phyloP scores from a whole-genome alignment of 441 rosid genomes.

The Gossypium schwendimanii region DNA sequence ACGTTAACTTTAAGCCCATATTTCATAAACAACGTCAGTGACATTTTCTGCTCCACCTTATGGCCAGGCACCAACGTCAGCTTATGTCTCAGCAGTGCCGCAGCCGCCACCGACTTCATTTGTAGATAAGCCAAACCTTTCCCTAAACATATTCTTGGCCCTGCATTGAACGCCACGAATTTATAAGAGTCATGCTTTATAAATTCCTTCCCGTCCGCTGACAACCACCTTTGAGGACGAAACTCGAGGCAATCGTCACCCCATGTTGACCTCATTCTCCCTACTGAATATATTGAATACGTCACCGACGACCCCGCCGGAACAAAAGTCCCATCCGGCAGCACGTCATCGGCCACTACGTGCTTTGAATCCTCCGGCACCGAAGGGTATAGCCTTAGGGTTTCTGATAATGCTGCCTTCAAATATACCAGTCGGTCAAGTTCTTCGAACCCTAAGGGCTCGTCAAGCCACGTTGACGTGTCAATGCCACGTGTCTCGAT shows the following conservation, averaged over 20 bases:
- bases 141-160: slow-evolving; percentile 82
- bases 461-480: slow-evolving; percentile 49
- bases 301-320: slow-evolving; percentile 95
- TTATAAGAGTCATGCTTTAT: slow-evolving; percentile 59
- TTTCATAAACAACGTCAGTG: slow-evolving; percentile 85
- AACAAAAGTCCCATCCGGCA: slow-evolving; percentile 86
- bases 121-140: slow-evolving; percentile 82
- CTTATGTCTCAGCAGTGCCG: slow-evolving; percentile 65
- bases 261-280: slow-evolving; percentile 83
- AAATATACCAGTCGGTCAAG: slow-evolving; percentile 61
- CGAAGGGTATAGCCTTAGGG: slow-evolving; percentile 81
- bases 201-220: slow-evolving; percentile 49
- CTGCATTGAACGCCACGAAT: slow-evolving; percentile 91
- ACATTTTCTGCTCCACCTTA: slow-evolving; percentile 93
- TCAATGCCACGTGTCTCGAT: slow-evolving; percentile 65
- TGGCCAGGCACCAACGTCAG: slow-evolving; percentile 61
- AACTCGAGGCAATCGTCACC: slow-evolving; percentile 86
- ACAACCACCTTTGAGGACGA: slow-evolving; percentile 81
- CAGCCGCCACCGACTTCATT: slow-evolving; percentile 88
- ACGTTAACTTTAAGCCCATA: slow-evolving; percentile 68
- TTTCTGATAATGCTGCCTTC: slow-evolving; percentile 83
- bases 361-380: slow-evolving; percentile 94
- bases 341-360: slow-evolving; percentile 66
- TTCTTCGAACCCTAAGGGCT: slow-evolving; percentile 73
- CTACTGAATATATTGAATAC: slow-evolving; percentile 82